Percentiles rank a stretch among this genome's conserved stretches.
These are phyloP conservation scores for Coccomyxa sp. DNA, from an alignment of 139 green algal genomes.

Conservation along the genomic window DNA sequence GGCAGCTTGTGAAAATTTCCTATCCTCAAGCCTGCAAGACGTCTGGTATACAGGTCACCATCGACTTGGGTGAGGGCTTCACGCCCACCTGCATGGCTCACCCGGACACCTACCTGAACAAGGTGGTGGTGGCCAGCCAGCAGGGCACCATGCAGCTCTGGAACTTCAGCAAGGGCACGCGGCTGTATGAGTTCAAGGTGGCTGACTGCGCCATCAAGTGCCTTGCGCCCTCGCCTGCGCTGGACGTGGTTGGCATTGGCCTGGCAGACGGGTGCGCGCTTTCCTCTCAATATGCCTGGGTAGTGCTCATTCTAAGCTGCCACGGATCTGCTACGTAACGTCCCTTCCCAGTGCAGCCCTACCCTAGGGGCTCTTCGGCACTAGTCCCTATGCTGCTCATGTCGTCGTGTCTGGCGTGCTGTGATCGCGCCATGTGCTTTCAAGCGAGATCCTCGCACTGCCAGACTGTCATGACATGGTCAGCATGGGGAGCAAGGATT, in stretches of 20 bases:
- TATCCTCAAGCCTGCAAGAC: neutral
- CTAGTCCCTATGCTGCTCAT: too few relatives aligned
- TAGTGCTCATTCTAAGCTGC: neutral
- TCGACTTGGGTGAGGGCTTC: constrained; percentile 50
- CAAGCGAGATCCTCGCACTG: too few relatives aligned
- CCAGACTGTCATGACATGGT: too few relatives aligned
- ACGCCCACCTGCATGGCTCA: constrained; percentile 82
- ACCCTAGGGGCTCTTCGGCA: too few relatives aligned
- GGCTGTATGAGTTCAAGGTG: constrained; percentile 72
- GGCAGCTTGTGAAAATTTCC: neutral
- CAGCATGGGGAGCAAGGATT: too few relatives aligned
- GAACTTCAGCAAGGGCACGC: constrained; percentile 74
- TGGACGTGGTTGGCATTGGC: constrained; percentile 93
- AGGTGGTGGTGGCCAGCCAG: constrained; percentile 74
- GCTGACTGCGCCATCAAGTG: constrained; percentile 37
- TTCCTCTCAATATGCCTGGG: neutral
- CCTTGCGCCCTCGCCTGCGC: constrained; percentile 75
- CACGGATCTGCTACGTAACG: neutral
- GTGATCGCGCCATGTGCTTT: too few relatives aligned
- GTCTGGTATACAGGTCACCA: constrained; percentile 4
- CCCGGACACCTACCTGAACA: constrained; percentile 98
- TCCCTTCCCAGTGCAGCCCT: neutral
- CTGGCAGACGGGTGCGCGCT: constrained; percentile 67
- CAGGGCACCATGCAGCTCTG: constrained; percentile 82
- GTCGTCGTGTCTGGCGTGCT: too few relatives aligned